A percentile compares a stretch with the other conserved stretches of the same genome.
Conservation (phyloP, 2,329 filamentous ascomycete species). For the Leptographium radiaticola region DNA sequence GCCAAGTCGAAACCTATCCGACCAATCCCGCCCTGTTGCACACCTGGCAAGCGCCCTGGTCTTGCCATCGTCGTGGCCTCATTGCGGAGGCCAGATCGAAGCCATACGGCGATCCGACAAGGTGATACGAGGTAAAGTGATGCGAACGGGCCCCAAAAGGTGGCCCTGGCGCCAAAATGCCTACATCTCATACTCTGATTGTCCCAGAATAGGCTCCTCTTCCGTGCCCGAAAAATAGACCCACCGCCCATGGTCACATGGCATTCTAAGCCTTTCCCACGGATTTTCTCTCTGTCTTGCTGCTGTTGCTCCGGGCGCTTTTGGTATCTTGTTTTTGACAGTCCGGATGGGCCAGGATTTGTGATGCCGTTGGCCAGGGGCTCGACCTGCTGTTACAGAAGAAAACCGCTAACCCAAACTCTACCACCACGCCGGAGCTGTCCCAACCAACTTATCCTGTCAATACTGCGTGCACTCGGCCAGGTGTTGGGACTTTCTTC, state of each 20-base stretch:
- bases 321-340: too few species aligned
- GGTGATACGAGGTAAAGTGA: neutral
- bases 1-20: neutral
- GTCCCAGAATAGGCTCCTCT: neutral
- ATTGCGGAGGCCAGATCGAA: neutral
- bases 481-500: too few species aligned
- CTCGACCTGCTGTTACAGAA: too few species aligned
- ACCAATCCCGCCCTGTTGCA: neutral
- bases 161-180: neutral
- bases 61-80: neutral
- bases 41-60: neutral
- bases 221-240: neutral
- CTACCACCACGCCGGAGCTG: too few species aligned
- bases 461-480: too few species aligned
- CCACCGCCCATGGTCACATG: neutral
- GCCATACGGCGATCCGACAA: constrained; percentile 3
- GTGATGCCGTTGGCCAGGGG: too few species aligned
- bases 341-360: too few species aligned
- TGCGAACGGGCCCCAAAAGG: neutral
- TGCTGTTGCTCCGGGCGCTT: too few species aligned
- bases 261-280: neutral
- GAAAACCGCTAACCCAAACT: too few species aligned
- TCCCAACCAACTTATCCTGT: too few species aligned
- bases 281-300: neutral
- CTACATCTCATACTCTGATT: neutral